Conservation (phyloP, 1,284 basidiomycete genomes). For the Sanguinoderma infundibulare region DNA sequence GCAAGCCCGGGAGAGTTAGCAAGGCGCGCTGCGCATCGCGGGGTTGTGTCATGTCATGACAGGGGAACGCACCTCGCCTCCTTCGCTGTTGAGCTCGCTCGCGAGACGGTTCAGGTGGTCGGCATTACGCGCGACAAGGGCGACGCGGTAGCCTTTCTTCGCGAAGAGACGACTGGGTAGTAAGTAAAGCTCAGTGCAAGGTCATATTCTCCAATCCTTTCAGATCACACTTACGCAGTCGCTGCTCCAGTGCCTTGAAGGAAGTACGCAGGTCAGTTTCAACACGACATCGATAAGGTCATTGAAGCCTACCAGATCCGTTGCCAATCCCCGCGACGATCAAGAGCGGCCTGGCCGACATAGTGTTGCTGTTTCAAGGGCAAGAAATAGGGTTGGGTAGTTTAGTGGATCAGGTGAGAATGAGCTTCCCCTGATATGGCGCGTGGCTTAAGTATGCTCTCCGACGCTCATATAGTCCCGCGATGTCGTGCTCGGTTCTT, state of each 20-base stretch:
- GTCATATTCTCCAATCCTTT: not conserved
- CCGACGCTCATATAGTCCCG: conserved; percentile 3
- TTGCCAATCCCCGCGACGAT: conserved; percentile 61
- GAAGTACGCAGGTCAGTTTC: not conserved
- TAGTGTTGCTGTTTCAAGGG: conserved; percentile 13
- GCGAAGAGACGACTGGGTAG: conserved; percentile 60
- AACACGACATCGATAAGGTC: not conserved
- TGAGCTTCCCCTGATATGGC: not conserved
- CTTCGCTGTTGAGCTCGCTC: conserved; percentile 55
- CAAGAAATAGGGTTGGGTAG: not conserved
- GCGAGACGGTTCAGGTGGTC: conserved; percentile 59
- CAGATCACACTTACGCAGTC: conserved; percentile 51
- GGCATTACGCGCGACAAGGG: conserved; percentile 64
- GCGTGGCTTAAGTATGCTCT: not conserved
- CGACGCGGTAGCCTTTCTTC: conserved; percentile 68
- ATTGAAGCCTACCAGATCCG: conserved; percentile 35
- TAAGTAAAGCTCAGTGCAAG: not conserved
- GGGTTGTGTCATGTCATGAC: no score
- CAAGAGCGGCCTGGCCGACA: conserved; percentile 48
- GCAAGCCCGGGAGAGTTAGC: not conserved
- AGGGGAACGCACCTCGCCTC: conserved; percentile 53
- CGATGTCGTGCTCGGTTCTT: conserved; percentile 12
- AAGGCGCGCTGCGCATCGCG: not conserved
- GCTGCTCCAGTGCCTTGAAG: conserved; percentile 61
- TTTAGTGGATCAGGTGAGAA: not conserved